Evolutionary conservation across 257 asterid species (phyloP).

Genomic region (Parsonsia alboflavescens): DNA sequence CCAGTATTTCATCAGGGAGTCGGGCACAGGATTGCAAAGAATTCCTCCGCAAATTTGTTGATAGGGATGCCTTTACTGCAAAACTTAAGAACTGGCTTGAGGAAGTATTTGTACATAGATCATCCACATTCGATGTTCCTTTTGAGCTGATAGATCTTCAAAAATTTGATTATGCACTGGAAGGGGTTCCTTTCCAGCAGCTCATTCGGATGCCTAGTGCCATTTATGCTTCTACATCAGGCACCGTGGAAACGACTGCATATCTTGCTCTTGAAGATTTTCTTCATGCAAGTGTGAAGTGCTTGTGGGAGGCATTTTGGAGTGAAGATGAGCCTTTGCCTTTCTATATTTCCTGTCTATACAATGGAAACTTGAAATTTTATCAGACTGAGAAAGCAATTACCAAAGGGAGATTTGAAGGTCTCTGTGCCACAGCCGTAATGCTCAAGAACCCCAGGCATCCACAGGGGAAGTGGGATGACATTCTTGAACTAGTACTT

Average conservation of each 20-base stretch:
- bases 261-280: conserved; percentile 95
- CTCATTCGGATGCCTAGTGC: conserved; percentile 90
- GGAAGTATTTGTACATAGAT: conserved; percentile 33
- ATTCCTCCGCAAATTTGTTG: conserved; percentile 78
- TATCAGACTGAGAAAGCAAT: conserved; percentile 83
- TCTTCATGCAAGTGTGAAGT: conserved; percentile 63
- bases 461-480: conserved; percentile 97
- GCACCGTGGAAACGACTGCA: conserved; percentile 60
- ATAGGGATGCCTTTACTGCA: conserved; percentile 46
- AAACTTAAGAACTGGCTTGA: conserved; percentile 58
- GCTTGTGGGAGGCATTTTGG: conserved; percentile 98
- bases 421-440: conserved; percentile 86
- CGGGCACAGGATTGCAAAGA: conserved; percentile 63
- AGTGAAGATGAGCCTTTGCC: conserved; percentile 62
- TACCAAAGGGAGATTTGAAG: conserved; percentile 65
- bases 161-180: conserved; percentile 90
- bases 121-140: conserved; percentile 57
- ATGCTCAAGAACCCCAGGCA: conserved; percentile 95
- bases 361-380: conserved; percentile 62
- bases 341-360: conserved; percentile 68
- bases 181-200: conserved; percentile 84
- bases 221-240: conserved; percentile 66
- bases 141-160: conserved; percentile 92
- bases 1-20: conserved; percentile 70
- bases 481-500: conserved; percentile 74